A percentile compares a stretch with the other conserved stretches of the same genome.
Evolutionary conservation across 2,329 filamentous ascomycete species (phyloP).

Genomic region (Delphinella strobiligena): DNA sequence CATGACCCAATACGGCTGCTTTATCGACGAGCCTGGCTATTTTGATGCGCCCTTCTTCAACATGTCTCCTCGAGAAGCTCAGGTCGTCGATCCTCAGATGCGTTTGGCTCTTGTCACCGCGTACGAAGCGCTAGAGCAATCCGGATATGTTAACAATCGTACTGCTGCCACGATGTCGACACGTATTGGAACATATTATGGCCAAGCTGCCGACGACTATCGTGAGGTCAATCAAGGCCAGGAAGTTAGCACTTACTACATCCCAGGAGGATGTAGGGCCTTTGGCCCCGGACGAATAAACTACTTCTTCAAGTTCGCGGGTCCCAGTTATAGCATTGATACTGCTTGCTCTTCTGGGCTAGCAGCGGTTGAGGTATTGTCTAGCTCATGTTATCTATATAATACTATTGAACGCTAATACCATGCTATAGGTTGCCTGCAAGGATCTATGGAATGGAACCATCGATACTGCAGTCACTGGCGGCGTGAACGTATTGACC

Average conservation of each 20-base stretch:
- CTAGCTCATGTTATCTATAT: too few relatives aligned
- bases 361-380: conserved; percentile 58
- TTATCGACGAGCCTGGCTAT: conserved; percentile 60
- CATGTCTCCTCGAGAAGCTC: conserved; percentile 71
- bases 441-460: conserved; percentile 63
- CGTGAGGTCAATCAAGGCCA: conserved; percentile 62
- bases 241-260: conserved; percentile 59
- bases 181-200: conserved; percentile 62
- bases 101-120: conserved; percentile 63
- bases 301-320: conserved; percentile 67
- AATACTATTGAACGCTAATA: too few relatives aligned
- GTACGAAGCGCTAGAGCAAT: conserved; percentile 73
- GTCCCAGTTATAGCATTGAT: conserved; percentile 60
- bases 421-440: conserved; percentile 60
- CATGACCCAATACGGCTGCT: conserved; percentile 65
- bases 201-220: conserved; percentile 66
- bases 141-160: conserved; percentile 61
- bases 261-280: conserved; percentile 49
- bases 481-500: conserved; percentile 66
- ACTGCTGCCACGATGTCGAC: conserved; percentile 54
- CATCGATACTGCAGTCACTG: conserved; percentile 69
- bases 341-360: conserved; percentile 69
- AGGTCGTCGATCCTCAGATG: conserved; percentile 72
- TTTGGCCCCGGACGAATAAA: conserved; percentile 56
- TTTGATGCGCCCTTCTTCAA: conserved; percentile 82